These are phyloP conservation scores for Hypoxylon sp. DNA, from an alignment of 2,329 filamentous ascomycete species.

Conservation along the genomic window DNA sequence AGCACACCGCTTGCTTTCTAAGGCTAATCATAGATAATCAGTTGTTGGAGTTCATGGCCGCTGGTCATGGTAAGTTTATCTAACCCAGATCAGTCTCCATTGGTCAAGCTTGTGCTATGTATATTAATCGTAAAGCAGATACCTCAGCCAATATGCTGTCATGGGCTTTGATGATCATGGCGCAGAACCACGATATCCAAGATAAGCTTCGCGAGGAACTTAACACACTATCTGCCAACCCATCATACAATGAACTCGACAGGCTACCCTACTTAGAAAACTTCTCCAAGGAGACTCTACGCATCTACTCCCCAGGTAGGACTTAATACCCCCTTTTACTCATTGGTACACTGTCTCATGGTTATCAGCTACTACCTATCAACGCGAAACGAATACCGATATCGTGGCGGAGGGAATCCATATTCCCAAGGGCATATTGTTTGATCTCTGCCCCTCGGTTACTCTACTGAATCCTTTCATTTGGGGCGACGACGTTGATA, in stretches of 20 bases:
- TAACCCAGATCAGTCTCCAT: too few species aligned
- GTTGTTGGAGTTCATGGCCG: conserved; percentile 48
- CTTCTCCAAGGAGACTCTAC: conserved; percentile 50
- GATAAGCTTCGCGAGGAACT: conserved; percentile 48
- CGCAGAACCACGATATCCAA: conserved; percentile 45
- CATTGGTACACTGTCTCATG: too few species aligned
- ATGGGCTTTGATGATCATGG: conserved; percentile 48
- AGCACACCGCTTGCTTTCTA: too few species aligned
- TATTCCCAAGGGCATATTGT: conserved; percentile 48
- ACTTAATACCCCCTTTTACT: too few species aligned
- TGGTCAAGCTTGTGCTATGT: too few species aligned
- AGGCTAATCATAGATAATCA: too few species aligned
- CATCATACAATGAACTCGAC: conserved; percentile 41
- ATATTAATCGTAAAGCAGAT: too few species aligned
- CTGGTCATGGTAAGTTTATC: too few species aligned
- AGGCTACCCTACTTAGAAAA: conserved; percentile 47
- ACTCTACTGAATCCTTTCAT: conserved; percentile 47
- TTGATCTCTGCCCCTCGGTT: conserved; percentile 48
- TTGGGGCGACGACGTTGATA: conserved; percentile 50
- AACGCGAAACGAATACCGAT: conserved; percentile 1
- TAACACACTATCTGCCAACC: conserved; percentile 39
- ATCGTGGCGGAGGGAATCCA: conserved; percentile 44
- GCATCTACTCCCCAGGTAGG: conserved; percentile 43
- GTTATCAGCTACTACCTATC: neutral
- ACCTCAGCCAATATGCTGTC: conserved; percentile 48